These are phyloP conservation scores for Vanrija pseudolonga DNA, from an alignment of 1,284 basidiomycete species.

Conservation along the genomic window DNA sequence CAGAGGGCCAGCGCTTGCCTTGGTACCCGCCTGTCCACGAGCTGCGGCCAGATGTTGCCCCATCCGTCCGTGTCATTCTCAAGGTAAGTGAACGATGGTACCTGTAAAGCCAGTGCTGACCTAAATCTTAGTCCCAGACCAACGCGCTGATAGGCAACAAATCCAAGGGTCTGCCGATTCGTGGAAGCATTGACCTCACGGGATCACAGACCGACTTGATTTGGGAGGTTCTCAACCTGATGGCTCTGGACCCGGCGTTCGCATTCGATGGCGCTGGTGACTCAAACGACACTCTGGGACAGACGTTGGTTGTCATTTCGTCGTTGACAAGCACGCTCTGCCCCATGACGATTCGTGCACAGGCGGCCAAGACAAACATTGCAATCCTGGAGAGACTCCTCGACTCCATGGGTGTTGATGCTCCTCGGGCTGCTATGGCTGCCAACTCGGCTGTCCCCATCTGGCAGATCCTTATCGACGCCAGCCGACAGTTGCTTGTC, in stretches of 20 bases:
- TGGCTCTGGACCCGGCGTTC: conserved; percentile 30
- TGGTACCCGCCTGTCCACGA: conserved; percentile 26
- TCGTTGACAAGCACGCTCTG: conserved; percentile 26
- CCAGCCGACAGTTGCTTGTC: conserved; percentile 31
- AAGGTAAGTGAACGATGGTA: conserved; percentile 21
- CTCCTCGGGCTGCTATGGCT: conserved; percentile 3
- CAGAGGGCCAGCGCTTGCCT: conserved; percentile 37
- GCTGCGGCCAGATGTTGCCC: conserved; percentile 23
- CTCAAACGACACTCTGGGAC: conserved; percentile 17
- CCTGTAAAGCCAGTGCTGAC: neutral
- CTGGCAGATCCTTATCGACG: conserved; percentile 39
- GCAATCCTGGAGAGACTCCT: conserved; percentile 20
- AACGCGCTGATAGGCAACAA: neutral
- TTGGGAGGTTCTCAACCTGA: conserved; percentile 31
- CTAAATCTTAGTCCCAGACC: conserved; percentile 1
- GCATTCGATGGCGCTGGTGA: conserved; percentile 20
- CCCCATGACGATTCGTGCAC: conserved; percentile 24
- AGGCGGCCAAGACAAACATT: conserved; percentile 26
- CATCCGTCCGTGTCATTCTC: conserved; percentile 26
- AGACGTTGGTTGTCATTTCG: conserved; percentile 23
- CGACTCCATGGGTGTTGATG: conserved; percentile 5
- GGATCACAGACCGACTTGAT: conserved; percentile 22
- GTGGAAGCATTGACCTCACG: conserved; percentile 17
- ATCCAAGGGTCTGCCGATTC: conserved; percentile 2
- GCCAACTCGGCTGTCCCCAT: conserved; percentile 10